Conservation (phyloP, 345 rosid genomes). For the Firmiana major region DNA sequence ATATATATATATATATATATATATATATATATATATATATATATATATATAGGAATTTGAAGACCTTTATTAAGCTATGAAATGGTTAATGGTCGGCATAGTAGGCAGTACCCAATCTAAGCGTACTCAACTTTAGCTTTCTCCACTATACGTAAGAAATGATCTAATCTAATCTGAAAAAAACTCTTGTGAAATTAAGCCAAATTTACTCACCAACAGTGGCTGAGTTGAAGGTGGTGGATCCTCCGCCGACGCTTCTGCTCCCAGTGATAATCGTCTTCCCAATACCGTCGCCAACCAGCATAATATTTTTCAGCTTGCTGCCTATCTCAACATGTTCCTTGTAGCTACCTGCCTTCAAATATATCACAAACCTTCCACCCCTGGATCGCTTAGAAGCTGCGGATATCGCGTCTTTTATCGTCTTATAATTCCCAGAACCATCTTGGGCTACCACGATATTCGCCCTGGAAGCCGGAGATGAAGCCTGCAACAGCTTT, state of each 20-base stretch:
- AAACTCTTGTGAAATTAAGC: neutral
- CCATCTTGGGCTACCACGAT: constrained; percentile 86
- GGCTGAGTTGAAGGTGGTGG: constrained; percentile 76
- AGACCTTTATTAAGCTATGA: neutral
- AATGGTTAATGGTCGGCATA: neutral
- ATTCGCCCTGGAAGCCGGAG: constrained; percentile 45
- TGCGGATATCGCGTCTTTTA: constrained; percentile 56
- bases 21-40: too few species aligned
- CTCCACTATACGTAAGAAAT: too few species aligned
- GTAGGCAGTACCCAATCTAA: neutral
- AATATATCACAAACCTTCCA: constrained; percentile 60
- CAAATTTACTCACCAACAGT: constrained; percentile 64
- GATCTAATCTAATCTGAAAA: neutral
- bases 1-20: too few species aligned
- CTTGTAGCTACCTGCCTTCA: constrained; percentile 67
- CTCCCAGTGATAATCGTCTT: constrained; percentile 75
- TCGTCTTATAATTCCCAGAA: constrained; percentile 64
- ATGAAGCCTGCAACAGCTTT: constrained; percentile 60
- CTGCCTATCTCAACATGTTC: constrained; percentile 59
- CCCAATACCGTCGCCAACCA: constrained; percentile 77
- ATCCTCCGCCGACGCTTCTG: constrained; percentile 82
- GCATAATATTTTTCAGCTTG: constrained; percentile 56
- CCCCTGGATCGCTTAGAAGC: constrained; percentile 55
- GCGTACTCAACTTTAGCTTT: too few species aligned
- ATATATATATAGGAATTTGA: too few species aligned